Conservation (phyloP, 2,329 filamentous ascomycete genomes). For the Monilinia fructigena region DNA sequence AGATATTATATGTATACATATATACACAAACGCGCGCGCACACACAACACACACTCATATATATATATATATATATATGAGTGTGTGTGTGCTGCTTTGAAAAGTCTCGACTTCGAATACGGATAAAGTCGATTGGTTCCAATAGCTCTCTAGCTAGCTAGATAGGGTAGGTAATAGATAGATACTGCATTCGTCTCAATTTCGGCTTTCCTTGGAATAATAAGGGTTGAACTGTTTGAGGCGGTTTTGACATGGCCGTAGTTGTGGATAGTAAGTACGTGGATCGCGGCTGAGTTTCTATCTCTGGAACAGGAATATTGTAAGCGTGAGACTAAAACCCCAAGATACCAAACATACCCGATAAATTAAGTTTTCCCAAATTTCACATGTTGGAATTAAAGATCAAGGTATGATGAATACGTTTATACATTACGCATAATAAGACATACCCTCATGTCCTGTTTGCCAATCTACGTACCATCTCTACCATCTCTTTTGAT, state of each 20-base stretch:
- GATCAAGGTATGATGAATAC: not conserved
- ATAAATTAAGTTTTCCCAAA: not conserved
- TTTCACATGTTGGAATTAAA: slow-evolving; percentile 5
- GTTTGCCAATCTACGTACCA: not conserved
- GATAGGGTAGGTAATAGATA: not conserved
- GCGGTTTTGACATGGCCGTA: not conserved
- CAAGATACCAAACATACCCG: not conserved
- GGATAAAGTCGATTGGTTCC: not conserved
- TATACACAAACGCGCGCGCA: no score
- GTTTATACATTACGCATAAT: not conserved
- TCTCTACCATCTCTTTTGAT: not conserved
- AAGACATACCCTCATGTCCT: not conserved
- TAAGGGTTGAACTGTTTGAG: not conserved
- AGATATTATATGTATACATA: no score
- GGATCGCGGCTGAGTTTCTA: slow-evolving; percentile 13
- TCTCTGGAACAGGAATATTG: slow-evolving; percentile 3
- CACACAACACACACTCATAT: no score
- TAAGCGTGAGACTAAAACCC: not conserved
- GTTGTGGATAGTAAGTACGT: slow-evolving; percentile 1
- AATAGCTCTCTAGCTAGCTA: not conserved
- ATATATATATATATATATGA: no score
- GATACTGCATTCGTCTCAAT: not conserved
- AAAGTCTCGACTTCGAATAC: not conserved
- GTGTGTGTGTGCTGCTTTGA: not conserved
- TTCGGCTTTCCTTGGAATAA: not conserved